These are phyloP conservation scores for Juncus inflexus DNA, from an alignment of 176 grass and related monocot species.

Conservation along the genomic window DNA sequence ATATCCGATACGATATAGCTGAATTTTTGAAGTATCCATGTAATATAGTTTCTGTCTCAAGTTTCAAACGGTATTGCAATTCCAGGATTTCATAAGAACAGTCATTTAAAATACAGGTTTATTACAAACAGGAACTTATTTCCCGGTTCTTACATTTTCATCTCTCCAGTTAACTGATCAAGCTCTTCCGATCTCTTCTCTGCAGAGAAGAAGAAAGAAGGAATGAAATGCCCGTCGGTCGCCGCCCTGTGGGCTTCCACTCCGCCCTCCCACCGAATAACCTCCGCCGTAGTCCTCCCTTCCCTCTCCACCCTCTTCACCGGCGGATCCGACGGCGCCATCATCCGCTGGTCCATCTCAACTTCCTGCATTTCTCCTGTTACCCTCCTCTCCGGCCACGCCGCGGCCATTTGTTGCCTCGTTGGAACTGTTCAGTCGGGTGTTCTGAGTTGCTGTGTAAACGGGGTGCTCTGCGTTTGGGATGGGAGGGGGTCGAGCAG, in stretches of 20 bases:
- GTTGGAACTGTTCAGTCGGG: conserved; percentile 24
- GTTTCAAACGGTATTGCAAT: no score
- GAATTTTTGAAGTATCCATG: no score
- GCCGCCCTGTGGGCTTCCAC: conserved; percentile 73
- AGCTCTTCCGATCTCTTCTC: neutral
- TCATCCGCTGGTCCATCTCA: conserved; percentile 66
- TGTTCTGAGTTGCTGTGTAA: conserved; percentile 54
- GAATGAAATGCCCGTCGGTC: conserved; percentile 89
- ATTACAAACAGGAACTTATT: no score
- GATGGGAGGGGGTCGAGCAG: conserved; percentile 41
- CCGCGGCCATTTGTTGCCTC: conserved; percentile 49
- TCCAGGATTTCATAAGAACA: no score
- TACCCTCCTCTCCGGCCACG: conserved; percentile 77
- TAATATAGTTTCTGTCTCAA: no score
- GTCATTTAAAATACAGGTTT: no score
- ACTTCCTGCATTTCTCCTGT: conserved; percentile 37
- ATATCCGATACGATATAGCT: no score
- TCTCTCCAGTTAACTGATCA: no score
- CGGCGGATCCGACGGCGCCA: conserved; percentile 66
- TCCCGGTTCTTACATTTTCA: no score
- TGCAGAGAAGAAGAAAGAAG: neutral
- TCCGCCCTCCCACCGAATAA: conserved; percentile 71
- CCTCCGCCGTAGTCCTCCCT: conserved; percentile 32
- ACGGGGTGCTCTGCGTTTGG: conserved; percentile 72
- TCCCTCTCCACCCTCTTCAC: conserved; percentile 53